A percentile compares a stretch with the other conserved stretches of the same genome.
Conservation (phyloP, 495 filamentous ascomycete genomes). For the Penicillium lividum region DNA sequence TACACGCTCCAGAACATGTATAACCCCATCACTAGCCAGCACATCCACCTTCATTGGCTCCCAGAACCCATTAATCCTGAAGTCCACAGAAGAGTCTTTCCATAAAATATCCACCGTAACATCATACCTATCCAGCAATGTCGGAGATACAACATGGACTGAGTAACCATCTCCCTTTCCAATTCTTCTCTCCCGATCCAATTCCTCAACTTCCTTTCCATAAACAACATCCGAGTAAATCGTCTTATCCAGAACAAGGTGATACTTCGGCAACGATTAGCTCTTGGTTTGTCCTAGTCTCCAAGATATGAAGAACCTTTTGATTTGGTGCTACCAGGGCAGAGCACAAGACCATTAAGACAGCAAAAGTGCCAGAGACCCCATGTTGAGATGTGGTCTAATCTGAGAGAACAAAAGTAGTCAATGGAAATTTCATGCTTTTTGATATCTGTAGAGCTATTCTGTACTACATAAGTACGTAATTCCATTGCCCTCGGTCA, state of each 20-base stretch:
- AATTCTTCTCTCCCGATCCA: slow-evolving; percentile 25
- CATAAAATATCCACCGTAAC: slow-evolving; percentile 67
- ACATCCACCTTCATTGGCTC: slow-evolving; percentile 64
- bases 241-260: slow-evolving; percentile 71
- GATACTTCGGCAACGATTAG: slow-evolving; percentile 69
- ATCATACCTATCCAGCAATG: slow-evolving; percentile 58
- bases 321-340: not conserved
- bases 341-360: not conserved
- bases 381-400: not conserved
- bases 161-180: no score
- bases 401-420: no score
- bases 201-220: slow-evolving; percentile 15
- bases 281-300: no score
- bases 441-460: not conserved
- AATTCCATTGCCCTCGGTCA: not conserved
- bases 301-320: not conserved
- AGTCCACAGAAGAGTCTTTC: slow-evolving; percentile 59
- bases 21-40: slow-evolving; percentile 69
- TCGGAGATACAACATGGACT: slow-evolving; percentile 64
- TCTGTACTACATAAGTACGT: not conserved
- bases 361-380: not conserved
- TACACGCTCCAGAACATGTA: slow-evolving; percentile 70
- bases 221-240: slow-evolving; percentile 73
- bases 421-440: not conserved
- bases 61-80: slow-evolving; percentile 70